Base-by-base conservation (phyloP, 2,329 filamentous ascomycete species). In the Talaromyces pinophilus region DNA sequence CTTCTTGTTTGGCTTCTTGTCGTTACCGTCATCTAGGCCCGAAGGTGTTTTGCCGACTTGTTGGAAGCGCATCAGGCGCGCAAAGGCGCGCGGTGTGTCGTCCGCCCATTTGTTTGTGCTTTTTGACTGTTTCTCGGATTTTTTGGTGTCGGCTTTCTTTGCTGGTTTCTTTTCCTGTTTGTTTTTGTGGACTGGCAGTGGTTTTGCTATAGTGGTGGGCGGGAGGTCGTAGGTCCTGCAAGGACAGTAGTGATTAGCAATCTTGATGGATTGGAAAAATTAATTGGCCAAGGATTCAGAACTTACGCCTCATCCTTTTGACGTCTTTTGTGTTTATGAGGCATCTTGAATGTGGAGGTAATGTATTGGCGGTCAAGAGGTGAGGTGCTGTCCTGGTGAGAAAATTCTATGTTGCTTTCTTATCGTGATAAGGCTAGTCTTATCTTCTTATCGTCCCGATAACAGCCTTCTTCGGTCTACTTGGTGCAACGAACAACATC, bases 81-180 rank as follows among this genome's bases (percentile, higher is more conserved):
- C 87, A 78, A 99, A 99, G 1, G 91, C 92, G 71, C 92, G 90
- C 0, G 95, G 95, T 1, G 91, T 93, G 79, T 98, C 95, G 76
- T 96, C 89, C 46, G 85, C 78, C 42, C 68, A 62, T 40, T 68
- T 70, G 82, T 52, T 42, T 8, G 54, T 60, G n/a, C 42, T 19
- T 25, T 66, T 60, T 7, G 64, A 62, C 74, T 78, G 68, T 68
- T 75, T 68, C 77, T 80, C 42, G 71, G 68, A 70, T 57, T 74
- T 76, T 67, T 73, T 74, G n/a, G 66, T 77, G n/a, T 40, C 44
- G 5, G 1, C 50, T 55, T 67, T 67, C 69, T 65, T 79, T 74
- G 69, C 71, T 70, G 71, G 69, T 73, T 76, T 68, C 73, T 75
- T 69, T 72, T 69, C 74, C 57, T 65, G 69, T 33, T 78, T 71